phyloP scores from a whole-genome alignment of 257 asterid genomes.

The Henckelia pumila region DNA sequence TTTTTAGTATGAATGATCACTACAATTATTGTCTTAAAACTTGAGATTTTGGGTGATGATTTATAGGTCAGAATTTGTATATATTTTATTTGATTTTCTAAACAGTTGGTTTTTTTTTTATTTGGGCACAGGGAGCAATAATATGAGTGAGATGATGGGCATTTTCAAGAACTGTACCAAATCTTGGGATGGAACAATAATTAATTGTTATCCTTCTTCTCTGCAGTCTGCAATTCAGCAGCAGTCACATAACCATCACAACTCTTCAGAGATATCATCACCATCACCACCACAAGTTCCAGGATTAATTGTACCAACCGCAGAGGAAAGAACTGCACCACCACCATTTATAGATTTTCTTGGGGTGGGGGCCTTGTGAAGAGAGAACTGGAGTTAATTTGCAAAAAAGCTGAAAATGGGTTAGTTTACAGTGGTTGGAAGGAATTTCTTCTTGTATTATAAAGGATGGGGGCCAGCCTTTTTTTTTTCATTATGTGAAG shows the following conservation, averaged over 20 bases:
- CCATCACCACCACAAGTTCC: conserved; percentile 30
- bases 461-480: conserved; percentile 9
- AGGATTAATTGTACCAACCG: conserved; percentile 23
- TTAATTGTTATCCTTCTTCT: conserved; percentile 11
- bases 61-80: too few relatives aligned
- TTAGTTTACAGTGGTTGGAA: background rate
- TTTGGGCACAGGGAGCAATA: conserved; percentile 41
- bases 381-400: too few relatives aligned
- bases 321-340: conserved; percentile 49
- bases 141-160: conserved; percentile 38
- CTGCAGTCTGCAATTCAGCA: conserved; percentile 27
- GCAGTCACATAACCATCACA: conserved; percentile 33
- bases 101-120: background rate
- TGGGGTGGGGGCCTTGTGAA: conserved; percentile 81
- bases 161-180: conserved; percentile 36
- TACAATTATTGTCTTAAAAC: too few relatives aligned
- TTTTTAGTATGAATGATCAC: too few relatives aligned
- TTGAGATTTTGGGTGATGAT: too few relatives aligned
- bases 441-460: conserved; percentile 19
- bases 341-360: conserved; percentile 88
- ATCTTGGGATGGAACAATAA: conserved; percentile 34
- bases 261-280: conserved; percentile 26
- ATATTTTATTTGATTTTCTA: too few relatives aligned
- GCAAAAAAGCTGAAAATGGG: background rate
- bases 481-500: too few relatives aligned